Evolutionary conservation across 2,329 filamentous ascomycete genomes (phyloP), one percentile per base, ranked within the genome.

Genomic region (Sarocladium strictum): DNA sequence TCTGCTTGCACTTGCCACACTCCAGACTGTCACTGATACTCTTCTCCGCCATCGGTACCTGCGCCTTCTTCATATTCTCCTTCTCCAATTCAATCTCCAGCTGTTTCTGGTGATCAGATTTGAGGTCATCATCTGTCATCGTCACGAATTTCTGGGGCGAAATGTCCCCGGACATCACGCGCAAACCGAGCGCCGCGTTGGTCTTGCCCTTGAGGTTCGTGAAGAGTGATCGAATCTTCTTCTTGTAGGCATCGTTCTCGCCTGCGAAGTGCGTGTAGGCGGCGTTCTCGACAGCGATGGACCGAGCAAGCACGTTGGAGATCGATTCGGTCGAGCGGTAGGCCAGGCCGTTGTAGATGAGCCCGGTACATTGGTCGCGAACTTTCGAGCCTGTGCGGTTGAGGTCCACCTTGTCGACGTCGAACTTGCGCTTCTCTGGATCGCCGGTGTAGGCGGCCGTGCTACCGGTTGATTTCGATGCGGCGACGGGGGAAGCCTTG

Each of bases 21-120:
- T 90, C 86, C 65, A 97, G 79, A 55, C 86, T 89, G 67, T 88
- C 87, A 68, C 86, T 91, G 73, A 97, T 90, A 67, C 87, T 92
- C 79, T 91, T 94, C 73, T 96, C 87, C 17, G 85, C 88, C 78
- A 92, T 88, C 55, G 93, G 89, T 11, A 96, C 92, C 85, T 97
- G 95, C 1, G 94, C 90, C 72, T 93, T 90, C 76, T 91, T 91
- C 89, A 97, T 92, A 72, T 99, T 99, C 73, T 97, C 90, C 72
- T 89, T 84, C 67, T 91, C 80, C 52, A 96, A 79, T 69, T 84
- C 84, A 62, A 81, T 76, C 62, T 97, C 91, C 65, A 86, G 82
- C 63, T 83, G 84, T 58, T 85, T 84, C 71, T 89, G 87, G 70
- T 94, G 85, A 51, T 85, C 86, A 49, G 89, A 94, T 76, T 95